Conservation (phyloP, 148 eudicot genomes). For the Cornus kousa region DNA sequence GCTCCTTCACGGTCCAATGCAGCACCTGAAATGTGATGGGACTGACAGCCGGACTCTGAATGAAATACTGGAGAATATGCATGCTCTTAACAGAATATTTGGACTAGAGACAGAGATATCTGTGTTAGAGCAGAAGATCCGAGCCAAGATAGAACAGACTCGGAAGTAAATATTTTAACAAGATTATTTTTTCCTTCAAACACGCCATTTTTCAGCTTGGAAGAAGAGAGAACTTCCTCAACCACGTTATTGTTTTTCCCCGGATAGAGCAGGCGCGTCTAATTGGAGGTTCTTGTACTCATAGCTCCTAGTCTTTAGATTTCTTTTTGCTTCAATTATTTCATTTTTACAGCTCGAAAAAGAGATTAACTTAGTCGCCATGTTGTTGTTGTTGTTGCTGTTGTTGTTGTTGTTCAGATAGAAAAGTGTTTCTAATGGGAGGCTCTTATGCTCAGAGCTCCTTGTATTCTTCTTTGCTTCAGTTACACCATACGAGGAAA, state of each 20-base stretch:
- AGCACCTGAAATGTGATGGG: slow-evolving; percentile 49
- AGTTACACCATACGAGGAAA: no score
- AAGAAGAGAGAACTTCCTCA: not conserved
- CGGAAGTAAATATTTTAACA: slow-evolving; percentile 9
- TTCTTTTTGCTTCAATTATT: no score
- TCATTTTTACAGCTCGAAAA: no score
- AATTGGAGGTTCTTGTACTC: not conserved
- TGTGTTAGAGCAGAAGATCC: slow-evolving; percentile 41
- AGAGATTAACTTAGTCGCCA: no score
- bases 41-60: slow-evolving; percentile 19
- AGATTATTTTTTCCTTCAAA: not conserved
- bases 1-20: slow-evolving; percentile 59
- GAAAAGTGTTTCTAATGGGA: no score
- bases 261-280: not conserved
- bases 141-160: slow-evolving; percentile 38
- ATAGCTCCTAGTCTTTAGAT: not conserved
- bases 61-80: slow-evolving; percentile 51
- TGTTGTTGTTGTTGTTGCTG: no score
- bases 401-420: no score
- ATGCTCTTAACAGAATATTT: slow-evolving; percentile 45
- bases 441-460: no score
- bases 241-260: not conserved
- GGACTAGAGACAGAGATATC: slow-evolving; percentile 42
- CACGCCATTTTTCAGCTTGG: not conserved
- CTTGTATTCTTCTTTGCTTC: no score